Percentiles rank a stretch among this genome's conserved stretches.
phyloP scores from a whole-genome alignment of 495 filamentous ascomycete genomes.

The Trichoderma gamsii region DNA sequence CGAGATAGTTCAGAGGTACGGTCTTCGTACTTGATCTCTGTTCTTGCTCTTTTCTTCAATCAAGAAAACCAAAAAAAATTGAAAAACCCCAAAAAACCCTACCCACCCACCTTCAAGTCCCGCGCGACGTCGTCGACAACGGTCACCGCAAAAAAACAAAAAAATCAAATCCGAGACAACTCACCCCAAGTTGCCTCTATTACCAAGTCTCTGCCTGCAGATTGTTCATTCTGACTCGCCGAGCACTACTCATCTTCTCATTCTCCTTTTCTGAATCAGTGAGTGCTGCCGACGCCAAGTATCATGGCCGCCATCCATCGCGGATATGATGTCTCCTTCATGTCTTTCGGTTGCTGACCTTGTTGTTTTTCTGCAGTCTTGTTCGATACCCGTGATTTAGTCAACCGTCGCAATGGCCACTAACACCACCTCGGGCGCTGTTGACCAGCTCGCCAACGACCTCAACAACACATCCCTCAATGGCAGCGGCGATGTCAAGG shows the following conservation, averaged over 20 bases:
- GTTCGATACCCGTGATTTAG: not conserved
- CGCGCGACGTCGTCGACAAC: not conserved
- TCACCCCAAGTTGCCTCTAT: not conserved
- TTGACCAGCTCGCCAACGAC: conserved; percentile 64
- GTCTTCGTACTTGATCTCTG: conserved; percentile 31
- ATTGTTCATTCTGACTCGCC: conserved; percentile 3
- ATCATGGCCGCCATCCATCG: not conserved
- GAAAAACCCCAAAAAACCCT: conserved; percentile 36
- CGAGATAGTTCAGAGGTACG: conserved; percentile 14
- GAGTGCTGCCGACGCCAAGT: not conserved
- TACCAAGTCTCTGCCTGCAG: conserved; percentile 3
- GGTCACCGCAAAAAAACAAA: conserved; percentile 8
- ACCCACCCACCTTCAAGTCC: conserved; percentile 10
- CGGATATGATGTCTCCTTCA: too few relatives aligned
- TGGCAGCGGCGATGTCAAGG: conserved; percentile 53
- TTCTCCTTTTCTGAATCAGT: conserved; percentile 11
- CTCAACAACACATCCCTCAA: conserved; percentile 56
- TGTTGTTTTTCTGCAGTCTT: conserved; percentile 11
- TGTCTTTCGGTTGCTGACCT: not conserved
- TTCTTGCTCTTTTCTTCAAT: conserved; percentile 37
- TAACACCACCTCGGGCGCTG: conserved; percentile 53
- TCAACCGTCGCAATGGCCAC: conserved; percentile 55
- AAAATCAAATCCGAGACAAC: conserved; percentile 1
- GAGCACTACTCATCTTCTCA: not conserved
- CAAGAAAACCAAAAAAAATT: conserved; percentile 49